Evolutionary conservation across 371 early-diverging fungal species (phyloP), one percentile per base, ranked within the genome.

Genomic region (Saksenaea oblongispora): DNA sequence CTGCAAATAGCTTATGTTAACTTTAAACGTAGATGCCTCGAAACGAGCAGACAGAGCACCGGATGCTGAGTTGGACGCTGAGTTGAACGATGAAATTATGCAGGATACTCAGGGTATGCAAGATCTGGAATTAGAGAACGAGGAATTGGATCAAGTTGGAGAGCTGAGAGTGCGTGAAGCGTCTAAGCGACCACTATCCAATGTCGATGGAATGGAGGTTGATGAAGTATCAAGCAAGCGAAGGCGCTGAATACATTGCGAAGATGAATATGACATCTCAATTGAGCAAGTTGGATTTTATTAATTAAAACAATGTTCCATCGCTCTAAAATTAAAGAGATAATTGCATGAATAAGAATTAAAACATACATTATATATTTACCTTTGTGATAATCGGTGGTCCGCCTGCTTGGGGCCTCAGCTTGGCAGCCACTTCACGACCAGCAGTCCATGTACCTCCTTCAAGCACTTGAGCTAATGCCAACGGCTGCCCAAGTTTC

Each of bases 391-490:
- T 82, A 63, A 96, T 95, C 10, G 97, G 97, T 54, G 97, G 96
- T 1, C 93, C 94, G 64, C 85, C 89, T 36, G 92, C 86, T 1
- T 83, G 80, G 10, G 91, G 90, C 26, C 97, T 82, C 66, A 85
- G 66, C 37, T 84, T 79, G 4, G 90, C 88, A 37, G 96, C 96
- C 24, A 93, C 83, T 73, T 94, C 96, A 22, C 97, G 82, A 0
- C 97, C 97, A 37, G 94, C 86, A 57, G 89, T 91, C 92, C 93
- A 93, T 9, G 91, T 91, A n/a, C 96, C 96, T 9, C 92, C 95
- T 66, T 97, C 95, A 4, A 97, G 80, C 1, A 97, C 91, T 59
- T 94, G 92, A 24, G 91, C 94, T 53, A 97, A 73, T 37, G 86
- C 85, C 22, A 95, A 67, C n/a, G 84, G 63, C 13, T 69, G 66